Evolutionary conservation across 805 yeast species (phyloP).

Genomic region (Yarrowia sp.): DNA sequence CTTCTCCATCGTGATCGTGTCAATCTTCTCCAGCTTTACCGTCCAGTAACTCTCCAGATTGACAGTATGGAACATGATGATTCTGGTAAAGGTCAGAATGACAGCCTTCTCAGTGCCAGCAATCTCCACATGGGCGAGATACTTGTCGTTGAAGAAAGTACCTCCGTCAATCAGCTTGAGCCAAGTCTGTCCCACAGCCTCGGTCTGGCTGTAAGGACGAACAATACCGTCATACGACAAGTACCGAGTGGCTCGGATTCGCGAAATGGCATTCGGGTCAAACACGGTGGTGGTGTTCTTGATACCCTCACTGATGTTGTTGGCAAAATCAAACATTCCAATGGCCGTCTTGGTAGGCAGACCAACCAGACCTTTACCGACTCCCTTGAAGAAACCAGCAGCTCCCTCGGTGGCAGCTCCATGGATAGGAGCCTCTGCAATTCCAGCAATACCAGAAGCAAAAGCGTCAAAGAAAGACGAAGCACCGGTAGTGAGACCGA

Average conservation of each 20-base stretch:
- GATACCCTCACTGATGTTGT: slow-evolving; percentile 90
- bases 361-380: slow-evolving; percentile 93
- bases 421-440: slow-evolving; percentile 84
- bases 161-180: slow-evolving; percentile 83
- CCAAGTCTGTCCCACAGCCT: slow-evolving; percentile 94
- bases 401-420: slow-evolving; percentile 91
- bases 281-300: slow-evolving; percentile 87
- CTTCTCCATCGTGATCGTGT: slow-evolving; percentile 67
- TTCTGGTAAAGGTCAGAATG: slow-evolving; percentile 66
- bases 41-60: slow-evolving; percentile 67
- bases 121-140: slow-evolving; percentile 79
- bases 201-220: slow-evolving; percentile 71
- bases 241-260: slow-evolving; percentile 78
- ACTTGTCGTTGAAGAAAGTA: slow-evolving; percentile 61
- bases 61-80: slow-evolving; percentile 64
- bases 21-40: slow-evolving; percentile 59
- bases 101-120: slow-evolving; percentile 78
- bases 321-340: slow-evolving; percentile 89
- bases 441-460: slow-evolving; percentile 82
- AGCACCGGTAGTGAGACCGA: slow-evolving; percentile 83
- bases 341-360: slow-evolving; percentile 95
- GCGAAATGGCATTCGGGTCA: slow-evolving; percentile 71
- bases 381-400: slow-evolving; percentile 85
- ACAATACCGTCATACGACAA: slow-evolving; percentile 68
- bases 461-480: slow-evolving; percentile 82